A percentile compares a stretch with the other conserved stretches of the same genome.
Conservation (phyloP, 805 yeast species). For the Cyberlindnera meyerae region DNA sequence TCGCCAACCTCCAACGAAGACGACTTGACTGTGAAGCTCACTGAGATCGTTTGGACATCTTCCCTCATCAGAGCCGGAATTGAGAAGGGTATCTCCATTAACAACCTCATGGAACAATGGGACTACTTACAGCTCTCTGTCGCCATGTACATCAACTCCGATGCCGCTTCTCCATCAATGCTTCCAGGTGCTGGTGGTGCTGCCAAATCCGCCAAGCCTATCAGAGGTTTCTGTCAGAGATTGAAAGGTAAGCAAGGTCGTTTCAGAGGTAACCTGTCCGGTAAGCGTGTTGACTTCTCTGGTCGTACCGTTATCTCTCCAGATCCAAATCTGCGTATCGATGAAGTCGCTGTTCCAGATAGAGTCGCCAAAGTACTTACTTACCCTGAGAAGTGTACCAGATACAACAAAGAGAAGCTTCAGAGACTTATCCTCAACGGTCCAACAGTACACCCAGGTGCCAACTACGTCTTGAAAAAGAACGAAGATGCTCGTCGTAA, state of each 20-base stretch:
- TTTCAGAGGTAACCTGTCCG: conserved; percentile 95
- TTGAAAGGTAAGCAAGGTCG: conserved; percentile 98
- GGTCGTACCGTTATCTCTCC: conserved; percentile 98
- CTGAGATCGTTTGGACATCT: conserved; percentile 97
- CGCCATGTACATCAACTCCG: conserved; percentile 96
- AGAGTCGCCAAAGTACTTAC: conserved; percentile 93
- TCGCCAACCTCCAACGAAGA: conserved; percentile 91
- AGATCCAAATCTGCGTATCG: conserved; percentile 91
- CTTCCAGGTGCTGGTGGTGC: conserved; percentile 62
- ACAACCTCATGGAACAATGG: conserved; percentile 98
- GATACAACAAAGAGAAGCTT: conserved; percentile 77
- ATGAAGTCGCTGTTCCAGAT: conserved; percentile 98
- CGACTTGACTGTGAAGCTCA: conserved; percentile 90
- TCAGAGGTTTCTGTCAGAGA: conserved; percentile 94
- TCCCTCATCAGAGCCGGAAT: conserved; percentile 90
- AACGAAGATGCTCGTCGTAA: conserved; percentile 85
- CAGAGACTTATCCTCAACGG: conserved; percentile 76
- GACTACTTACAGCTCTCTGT: conserved; percentile 92
- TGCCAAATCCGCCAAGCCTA: conserved; percentile 57
- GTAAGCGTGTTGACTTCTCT: conserved; percentile 97
- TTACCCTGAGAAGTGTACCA: conserved; percentile 90
- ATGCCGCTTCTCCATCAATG: conserved; percentile 78
- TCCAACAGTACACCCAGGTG: conserved; percentile 91
- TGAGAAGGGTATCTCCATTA: conserved; percentile 89
- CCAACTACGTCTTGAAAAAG: conserved; percentile 81